Evolutionary conservation across 1,139 yeast genomes (phyloP).

Genomic region (Kurtzmaniella quercitrusa): DNA sequence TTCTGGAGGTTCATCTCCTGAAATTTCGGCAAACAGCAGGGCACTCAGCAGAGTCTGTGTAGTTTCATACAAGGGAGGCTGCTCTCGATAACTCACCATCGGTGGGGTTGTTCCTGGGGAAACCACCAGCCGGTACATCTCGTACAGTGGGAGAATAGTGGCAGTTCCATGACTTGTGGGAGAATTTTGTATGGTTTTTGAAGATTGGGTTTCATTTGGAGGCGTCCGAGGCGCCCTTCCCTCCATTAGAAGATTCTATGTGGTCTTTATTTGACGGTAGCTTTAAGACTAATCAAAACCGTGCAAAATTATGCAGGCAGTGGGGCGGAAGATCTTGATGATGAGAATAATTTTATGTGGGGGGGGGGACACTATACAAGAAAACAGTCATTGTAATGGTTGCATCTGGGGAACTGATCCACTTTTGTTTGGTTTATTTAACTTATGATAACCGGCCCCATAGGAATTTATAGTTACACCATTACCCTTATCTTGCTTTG

Average conservation of each 20-base stretch:
- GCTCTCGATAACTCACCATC: conserved; percentile 26
- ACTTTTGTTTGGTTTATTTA: too few relatives aligned
- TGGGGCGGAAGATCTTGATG: too few relatives aligned
- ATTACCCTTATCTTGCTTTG: too few relatives aligned
- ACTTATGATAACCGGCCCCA: too few relatives aligned
- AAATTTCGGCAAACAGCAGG: conserved; percentile 7
- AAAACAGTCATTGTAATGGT: too few relatives aligned
- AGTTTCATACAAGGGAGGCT: conserved; percentile 35
- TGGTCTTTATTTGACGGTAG: too few relatives aligned
- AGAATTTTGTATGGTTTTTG: not conserved
- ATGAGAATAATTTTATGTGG: too few relatives aligned
- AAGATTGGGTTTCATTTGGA: not conserved
- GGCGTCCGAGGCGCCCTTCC: not conserved
- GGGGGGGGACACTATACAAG: too few relatives aligned
- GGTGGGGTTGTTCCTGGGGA: conserved; percentile 34
- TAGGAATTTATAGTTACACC: too few relatives aligned
- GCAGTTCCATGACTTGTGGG: not conserved
- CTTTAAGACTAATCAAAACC: too few relatives aligned
- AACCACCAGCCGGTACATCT: conserved; percentile 37
- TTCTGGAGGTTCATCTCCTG: conserved; percentile 10
- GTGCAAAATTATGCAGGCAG: too few relatives aligned
- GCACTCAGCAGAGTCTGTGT: conserved; percentile 14
- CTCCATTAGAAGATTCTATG: not conserved
- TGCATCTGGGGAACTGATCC: too few relatives aligned
- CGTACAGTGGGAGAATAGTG: conserved; percentile 37